A percentile compares a stretch with the other conserved stretches of the same genome.
phyloP scores from a whole-genome alignment of 2,329 filamentous ascomycete species.

The Fusarium concolor region DNA sequence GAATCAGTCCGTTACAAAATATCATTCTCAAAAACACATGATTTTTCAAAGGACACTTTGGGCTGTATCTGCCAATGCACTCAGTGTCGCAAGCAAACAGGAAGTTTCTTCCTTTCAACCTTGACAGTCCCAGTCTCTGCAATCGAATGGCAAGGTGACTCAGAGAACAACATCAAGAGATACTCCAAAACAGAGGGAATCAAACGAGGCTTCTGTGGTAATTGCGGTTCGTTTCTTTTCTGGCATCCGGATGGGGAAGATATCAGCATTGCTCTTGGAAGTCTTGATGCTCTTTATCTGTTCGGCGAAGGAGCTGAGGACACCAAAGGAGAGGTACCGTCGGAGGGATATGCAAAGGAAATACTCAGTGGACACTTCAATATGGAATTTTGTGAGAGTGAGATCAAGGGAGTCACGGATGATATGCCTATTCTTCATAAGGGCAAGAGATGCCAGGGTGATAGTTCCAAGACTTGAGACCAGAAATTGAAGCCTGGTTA shows the following conservation, averaged over 20 bases:
- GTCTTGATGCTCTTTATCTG: constrained; percentile 11
- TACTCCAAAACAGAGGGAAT: constrained; percentile 1
- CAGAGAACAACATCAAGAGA: neutral
- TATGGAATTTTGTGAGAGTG: constrained; percentile 6
- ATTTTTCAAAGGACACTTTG: neutral
- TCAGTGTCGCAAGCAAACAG: constrained; percentile 22
- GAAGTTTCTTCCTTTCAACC: constrained; percentile 7
- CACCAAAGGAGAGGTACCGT: rapidly evolving
- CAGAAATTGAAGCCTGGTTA: too few species aligned
- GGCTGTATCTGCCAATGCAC: constrained; percentile 18
- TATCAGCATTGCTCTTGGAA: constrained; percentile 13
- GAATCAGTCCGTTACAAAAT: constrained; percentile 5
- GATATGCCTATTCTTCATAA: constrained; percentile 13
- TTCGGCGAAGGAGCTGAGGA: neutral
- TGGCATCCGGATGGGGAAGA: constrained; percentile 3
- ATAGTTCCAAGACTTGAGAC: neutral
- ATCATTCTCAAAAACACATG: neutral
- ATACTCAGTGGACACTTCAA: constrained; percentile 1
- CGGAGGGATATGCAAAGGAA: neutral
- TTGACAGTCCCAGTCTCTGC: neutral
- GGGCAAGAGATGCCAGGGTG: constrained; percentile 8
- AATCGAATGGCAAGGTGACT: neutral
- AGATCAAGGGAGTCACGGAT: constrained; percentile 20
- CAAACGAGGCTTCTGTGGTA: constrained; percentile 5
- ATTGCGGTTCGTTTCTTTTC: constrained; percentile 16